phyloP scores from a whole-genome alignment of 192 early-diverging fungal genomes.

The Podila epigama region DNA sequence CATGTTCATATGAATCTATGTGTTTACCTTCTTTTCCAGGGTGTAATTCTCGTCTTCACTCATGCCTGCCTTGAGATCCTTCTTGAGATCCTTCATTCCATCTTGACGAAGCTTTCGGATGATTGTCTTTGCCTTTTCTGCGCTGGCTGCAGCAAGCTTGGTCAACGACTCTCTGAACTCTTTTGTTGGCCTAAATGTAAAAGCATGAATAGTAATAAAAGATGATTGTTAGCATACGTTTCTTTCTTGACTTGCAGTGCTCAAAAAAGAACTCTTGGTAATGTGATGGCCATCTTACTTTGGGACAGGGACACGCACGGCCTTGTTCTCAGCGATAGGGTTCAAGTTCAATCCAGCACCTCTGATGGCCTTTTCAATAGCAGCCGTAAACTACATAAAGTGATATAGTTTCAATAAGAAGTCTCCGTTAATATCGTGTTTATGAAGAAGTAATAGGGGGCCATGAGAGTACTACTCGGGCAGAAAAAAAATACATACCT shows the following conservation, averaged over 20 bases:
- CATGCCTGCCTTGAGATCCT: conserved; percentile 60
- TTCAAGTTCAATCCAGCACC: conserved; percentile 80
- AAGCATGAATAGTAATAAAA: background rate
- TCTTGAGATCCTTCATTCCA: conserved; percentile 78
- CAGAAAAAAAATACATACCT: conserved; percentile 52
- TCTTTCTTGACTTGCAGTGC: background rate
- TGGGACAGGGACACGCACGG: conserved; percentile 80
- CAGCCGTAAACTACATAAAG: conserved; percentile 50
- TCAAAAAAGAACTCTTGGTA: background rate
- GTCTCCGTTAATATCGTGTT: too few species aligned
- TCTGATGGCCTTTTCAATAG: conserved; percentile 81
- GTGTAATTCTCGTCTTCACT: conserved; percentile 61
- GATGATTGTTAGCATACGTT: background rate
- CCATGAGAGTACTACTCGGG: background rate
- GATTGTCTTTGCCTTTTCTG: conserved; percentile 72
- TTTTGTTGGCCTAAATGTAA: conserved; percentile 63
- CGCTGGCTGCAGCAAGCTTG: conserved; percentile 64
- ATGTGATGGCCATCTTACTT: conserved; percentile 54
- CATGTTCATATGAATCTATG: background rate
- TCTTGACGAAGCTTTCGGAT: conserved; percentile 75
- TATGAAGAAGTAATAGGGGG: too few species aligned
- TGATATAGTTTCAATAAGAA: background rate
- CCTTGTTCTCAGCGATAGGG: conserved; percentile 75
- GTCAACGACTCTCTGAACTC: conserved; percentile 77
- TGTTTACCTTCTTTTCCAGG: conserved; percentile 65